A percentile compares a stretch with the other conserved stretches of the same genome.
These are phyloP conservation scores for Curvularia verruculosa DNA, from an alignment of 2,329 filamentous ascomycete genomes.

Conservation along the genomic window DNA sequence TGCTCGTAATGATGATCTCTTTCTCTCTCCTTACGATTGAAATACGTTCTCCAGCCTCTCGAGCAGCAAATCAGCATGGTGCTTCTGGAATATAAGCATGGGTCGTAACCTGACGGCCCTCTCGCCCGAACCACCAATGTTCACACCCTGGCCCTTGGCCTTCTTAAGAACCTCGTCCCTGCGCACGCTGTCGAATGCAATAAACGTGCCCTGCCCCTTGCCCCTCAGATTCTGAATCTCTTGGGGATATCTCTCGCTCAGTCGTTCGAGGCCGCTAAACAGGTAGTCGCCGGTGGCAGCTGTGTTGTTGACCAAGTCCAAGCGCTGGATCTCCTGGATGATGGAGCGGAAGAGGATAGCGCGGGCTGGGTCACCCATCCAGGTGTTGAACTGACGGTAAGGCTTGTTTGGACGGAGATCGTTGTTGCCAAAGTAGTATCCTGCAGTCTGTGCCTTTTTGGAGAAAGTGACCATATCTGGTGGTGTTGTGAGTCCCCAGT, in stretches of 20 bases:
- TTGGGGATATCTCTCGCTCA: conserved; percentile 73
- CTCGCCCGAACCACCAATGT: conserved; percentile 83
- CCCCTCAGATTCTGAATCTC: conserved; percentile 85
- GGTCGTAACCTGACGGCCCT: conserved; percentile 79
- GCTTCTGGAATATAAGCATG: conserved; percentile 91
- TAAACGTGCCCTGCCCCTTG: conserved; percentile 87
- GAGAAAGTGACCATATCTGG: conserved; percentile 95
- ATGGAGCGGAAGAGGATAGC: conserved; percentile 87
- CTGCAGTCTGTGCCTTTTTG: conserved; percentile 93
- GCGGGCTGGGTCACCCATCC: conserved; percentile 91
- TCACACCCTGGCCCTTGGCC: conserved; percentile 81
- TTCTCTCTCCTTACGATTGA: conserved; percentile 42
- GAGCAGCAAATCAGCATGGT: conserved; percentile 85
- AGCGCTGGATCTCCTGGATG: conserved; percentile 76
- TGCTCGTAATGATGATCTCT: not conserved
- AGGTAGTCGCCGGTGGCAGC: conserved; percentile 80
- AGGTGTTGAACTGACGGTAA: conserved; percentile 96
- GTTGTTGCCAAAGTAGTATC: conserved; percentile 86
- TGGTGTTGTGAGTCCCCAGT: conserved; percentile 80
- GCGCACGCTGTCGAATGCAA: conserved; percentile 85
- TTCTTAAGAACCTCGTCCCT: conserved; percentile 79
- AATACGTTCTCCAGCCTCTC: conserved; percentile 78
- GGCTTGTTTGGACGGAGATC: conserved; percentile 86
- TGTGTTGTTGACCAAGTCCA: conserved; percentile 80
- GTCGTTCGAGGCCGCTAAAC: conserved; percentile 69